Percentiles rank a stretch among this genome's conserved stretches.
Conservation (phyloP, 345 rosid genomes). For the Capsella bursapastoris region DNA sequence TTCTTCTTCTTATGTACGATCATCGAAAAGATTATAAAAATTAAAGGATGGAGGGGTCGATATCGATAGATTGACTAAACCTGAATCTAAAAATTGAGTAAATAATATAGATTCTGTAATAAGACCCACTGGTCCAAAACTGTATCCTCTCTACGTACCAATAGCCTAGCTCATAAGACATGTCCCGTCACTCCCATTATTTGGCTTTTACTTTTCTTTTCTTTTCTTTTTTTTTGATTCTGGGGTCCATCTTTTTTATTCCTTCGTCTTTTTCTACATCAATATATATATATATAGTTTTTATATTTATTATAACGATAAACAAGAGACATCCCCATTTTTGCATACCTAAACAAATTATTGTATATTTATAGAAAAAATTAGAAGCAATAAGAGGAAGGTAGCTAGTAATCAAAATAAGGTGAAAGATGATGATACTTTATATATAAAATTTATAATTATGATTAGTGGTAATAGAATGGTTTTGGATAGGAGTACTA, state of each 20-base stretch:
- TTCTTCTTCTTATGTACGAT: not conserved
- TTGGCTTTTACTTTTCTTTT: constrained; percentile 29
- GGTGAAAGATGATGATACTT: too few species aligned
- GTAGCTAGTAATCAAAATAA: too few species aligned
- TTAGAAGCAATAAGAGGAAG: too few species aligned
- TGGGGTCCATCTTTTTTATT: constrained; percentile 38
- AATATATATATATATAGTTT: too few species aligned
- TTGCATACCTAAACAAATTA: too few species aligned
- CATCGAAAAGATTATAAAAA: not conserved
- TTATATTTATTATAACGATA: too few species aligned
- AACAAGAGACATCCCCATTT: too few species aligned
- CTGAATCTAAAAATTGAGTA: constrained; percentile 25
- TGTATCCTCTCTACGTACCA: constrained; percentile 39
- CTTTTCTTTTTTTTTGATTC: not conserved
- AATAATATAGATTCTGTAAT: constrained; percentile 35
- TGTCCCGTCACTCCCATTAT: constrained; percentile 45
- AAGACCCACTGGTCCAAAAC: constrained; percentile 44
- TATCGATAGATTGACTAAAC: constrained; percentile 40
- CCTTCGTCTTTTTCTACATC: not conserved
- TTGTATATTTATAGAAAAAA: too few species aligned
- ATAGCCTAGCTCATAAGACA: constrained; percentile 39
- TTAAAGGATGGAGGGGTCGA: constrained; percentile 23
- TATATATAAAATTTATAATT: not conserved
- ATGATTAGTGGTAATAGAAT: not conserved
- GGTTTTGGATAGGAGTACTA: not conserved